Percentiles rank a stretch among this genome's conserved stretches.
phyloP scores from a whole-genome alignment of 2,329 filamentous ascomycete genomes.

The Venturia aucupariae region DNA sequence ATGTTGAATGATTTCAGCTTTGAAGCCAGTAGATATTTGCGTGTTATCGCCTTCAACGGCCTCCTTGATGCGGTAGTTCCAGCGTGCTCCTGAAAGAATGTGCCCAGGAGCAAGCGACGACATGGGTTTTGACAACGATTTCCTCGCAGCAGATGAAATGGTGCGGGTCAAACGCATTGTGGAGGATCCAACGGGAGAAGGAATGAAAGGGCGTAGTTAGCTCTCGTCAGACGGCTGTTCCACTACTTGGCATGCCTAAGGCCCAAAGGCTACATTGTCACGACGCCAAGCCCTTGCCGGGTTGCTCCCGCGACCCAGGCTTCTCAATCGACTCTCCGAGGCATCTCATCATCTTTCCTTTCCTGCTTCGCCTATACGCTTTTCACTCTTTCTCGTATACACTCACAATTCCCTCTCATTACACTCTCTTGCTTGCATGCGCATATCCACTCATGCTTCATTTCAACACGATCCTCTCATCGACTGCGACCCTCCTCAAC shows the following conservation, averaged over 20 bases:
- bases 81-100: slow-evolving; percentile 15
- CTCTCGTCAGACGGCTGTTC: slow-evolving; percentile 5
- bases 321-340: slow-evolving; percentile 11
- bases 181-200: slow-evolving; percentile 7
- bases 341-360: no score
- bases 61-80: slow-evolving; percentile 18
- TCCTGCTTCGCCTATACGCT: slow-evolving; percentile 14
- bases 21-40: slow-evolving; percentile 17
- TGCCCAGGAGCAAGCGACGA: slow-evolving; percentile 18
- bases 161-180: slow-evolving; percentile 14
- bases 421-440: slow-evolving; percentile 16
- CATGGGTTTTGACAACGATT: slow-evolving; percentile 16
- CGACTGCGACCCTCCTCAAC: slow-evolving; percentile 5
- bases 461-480: slow-evolving; percentile 13
- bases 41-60: slow-evolving; percentile 16
- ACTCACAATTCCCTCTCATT: slow-evolving; percentile 15
- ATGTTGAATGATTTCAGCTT: slow-evolving; percentile 16
- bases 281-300: slow-evolving; percentile 12
- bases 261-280: slow-evolving; percentile 12
- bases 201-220: slow-evolving; percentile 8
- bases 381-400: slow-evolving; percentile 13
- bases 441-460: slow-evolving; percentile 15
- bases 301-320: slow-evolving; percentile 10
- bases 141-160: slow-evolving; percentile 13
- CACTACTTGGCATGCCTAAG: slow-evolving; percentile 13